Conservation (phyloP, 2,329 filamentous ascomycete genomes). For the Fusarium sp. region DNA sequence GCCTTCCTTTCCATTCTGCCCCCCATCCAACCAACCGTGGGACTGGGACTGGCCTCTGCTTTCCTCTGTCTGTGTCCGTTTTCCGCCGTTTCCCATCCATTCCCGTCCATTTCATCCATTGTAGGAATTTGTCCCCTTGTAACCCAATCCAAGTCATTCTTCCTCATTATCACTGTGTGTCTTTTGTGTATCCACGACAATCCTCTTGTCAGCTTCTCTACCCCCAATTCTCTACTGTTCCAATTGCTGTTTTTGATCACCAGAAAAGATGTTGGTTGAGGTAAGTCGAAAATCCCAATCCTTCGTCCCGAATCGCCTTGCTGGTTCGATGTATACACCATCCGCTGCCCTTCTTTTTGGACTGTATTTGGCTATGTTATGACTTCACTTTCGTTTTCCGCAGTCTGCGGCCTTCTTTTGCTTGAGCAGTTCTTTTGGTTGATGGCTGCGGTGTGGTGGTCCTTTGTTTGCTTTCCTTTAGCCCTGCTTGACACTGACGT, state of each 20-base stretch:
- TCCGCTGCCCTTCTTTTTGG: slow-evolving; percentile 15
- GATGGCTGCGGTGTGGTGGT: slow-evolving; percentile 13
- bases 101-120: slow-evolving; percentile 27
- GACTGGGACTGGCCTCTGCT: slow-evolving; percentile 10
- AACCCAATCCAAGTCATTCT: slow-evolving; percentile 26
- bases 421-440: not conserved
- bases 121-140: slow-evolving; percentile 40
- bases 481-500: slow-evolving; percentile 22
- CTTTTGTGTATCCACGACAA: slow-evolving; percentile 18
- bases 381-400: not conserved
- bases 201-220: slow-evolving; percentile 30
- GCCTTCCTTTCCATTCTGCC: slow-evolving; percentile 1
- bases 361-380: slow-evolving; percentile 7
- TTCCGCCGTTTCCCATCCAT: slow-evolving; percentile 31
- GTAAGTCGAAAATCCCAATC: slow-evolving; percentile 45
- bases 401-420: not conserved
- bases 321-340: slow-evolving; percentile 9
- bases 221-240: slow-evolving; percentile 10
- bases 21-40: slow-evolving; percentile 24
- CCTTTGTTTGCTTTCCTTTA: not conserved
- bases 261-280: slow-evolving; percentile 51
- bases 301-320: slow-evolving; percentile 16
- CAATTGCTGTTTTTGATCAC: slow-evolving; percentile 21
- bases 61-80: slow-evolving; percentile 14
- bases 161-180: slow-evolving; percentile 5